Evolutionary conservation across 441 rosid genomes (phyloP), one percentile per base, ranked within the genome.

Genomic region (Populus trichocarpa): DNA sequence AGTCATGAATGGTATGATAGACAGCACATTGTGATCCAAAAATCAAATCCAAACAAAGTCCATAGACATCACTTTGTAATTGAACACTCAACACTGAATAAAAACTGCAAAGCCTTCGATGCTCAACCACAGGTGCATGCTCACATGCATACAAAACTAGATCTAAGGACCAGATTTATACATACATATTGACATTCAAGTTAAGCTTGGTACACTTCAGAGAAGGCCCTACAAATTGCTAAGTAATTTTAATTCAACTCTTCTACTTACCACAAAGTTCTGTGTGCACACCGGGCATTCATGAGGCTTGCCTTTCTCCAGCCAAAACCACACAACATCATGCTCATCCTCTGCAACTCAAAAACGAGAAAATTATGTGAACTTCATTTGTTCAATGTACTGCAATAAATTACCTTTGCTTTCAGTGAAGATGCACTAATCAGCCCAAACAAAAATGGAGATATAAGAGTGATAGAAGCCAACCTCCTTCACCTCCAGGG

Each of bases 261-360:
- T 66, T 46, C 42, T 22, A 75, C 90, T 87, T 80, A 96, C 99
- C 92, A 86, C 93, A 84, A 96, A 94, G 87, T 91, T 86, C 80
- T 93, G 99, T 3, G 94, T 46, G 85, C 99, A 96, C 74, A 94
- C 98, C 2, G 97, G 98, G 85, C 99, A 94, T 82, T 93, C 98
- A 70, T 85, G 84, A 3, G 93, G 88, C 87, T 89, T 87, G 88
- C 91, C 98, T 84, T 96, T 96, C 90, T 92, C 90, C 87, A 96
- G 90, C 98, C 98, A 93, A 85, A 94, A 96, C 98, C 99, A 96
- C 71, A 94, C 97, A 69, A 93, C 94, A 68, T 96, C 98, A 77
- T 96, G 99, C 79, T 94, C 98, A 50, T 96, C 98, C 90, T 96
- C 98, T 96, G 87, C 76, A 78, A 72, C 72, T 57, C 6, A 63